These are phyloP conservation scores for Physaria fendleri DNA, from an alignment of 345 rosid genomes.

Conservation along the genomic window DNA sequence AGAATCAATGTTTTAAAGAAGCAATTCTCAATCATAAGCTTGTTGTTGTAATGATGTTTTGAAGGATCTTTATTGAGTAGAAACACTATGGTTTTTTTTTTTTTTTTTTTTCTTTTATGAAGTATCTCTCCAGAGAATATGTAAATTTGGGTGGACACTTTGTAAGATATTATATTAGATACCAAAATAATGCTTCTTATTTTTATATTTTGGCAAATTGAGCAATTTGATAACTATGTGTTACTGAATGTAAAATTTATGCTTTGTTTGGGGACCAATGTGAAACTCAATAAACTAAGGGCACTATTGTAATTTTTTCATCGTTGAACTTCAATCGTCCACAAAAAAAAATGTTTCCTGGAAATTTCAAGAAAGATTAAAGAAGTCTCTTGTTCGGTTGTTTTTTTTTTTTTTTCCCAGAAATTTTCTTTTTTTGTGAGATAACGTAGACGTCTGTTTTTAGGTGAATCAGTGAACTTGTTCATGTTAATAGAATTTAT, in stretches of 20 bases:
- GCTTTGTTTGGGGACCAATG: neutral
- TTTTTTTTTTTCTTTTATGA: neutral
- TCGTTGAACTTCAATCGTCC: slow-evolving; percentile 21
- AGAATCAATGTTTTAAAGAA: neutral
- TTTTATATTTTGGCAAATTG: neutral
- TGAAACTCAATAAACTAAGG: neutral
- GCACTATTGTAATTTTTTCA: neutral
- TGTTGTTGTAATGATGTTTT: slow-evolving; percentile 1
- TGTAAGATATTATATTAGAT: slow-evolving; percentile 24
- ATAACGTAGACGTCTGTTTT: slow-evolving; percentile 11
- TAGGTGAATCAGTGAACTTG: too few species aligned
- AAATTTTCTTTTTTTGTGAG: slow-evolving; percentile 15
- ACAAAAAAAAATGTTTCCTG: slow-evolving; percentile 32
- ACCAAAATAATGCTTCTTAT: neutral
- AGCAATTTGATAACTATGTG: neutral
- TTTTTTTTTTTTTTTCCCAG: slow-evolving; percentile 22
- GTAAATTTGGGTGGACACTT: slow-evolving; percentile 23
- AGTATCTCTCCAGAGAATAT: slow-evolving; percentile 10
- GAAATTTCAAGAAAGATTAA: slow-evolving; percentile 15
- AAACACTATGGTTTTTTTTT: neutral
- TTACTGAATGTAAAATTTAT: neutral
- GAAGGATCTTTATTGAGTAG: neutral
- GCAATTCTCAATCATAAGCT: slow-evolving; percentile 3
- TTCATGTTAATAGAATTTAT: neutral
- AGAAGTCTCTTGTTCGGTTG: slow-evolving; percentile 9